A percentile compares a stretch with the other conserved stretches of the same genome.
Conservation (phyloP, 2,329 filamentous ascomycete genomes). For the Cercospora zeae-maydis region DNA sequence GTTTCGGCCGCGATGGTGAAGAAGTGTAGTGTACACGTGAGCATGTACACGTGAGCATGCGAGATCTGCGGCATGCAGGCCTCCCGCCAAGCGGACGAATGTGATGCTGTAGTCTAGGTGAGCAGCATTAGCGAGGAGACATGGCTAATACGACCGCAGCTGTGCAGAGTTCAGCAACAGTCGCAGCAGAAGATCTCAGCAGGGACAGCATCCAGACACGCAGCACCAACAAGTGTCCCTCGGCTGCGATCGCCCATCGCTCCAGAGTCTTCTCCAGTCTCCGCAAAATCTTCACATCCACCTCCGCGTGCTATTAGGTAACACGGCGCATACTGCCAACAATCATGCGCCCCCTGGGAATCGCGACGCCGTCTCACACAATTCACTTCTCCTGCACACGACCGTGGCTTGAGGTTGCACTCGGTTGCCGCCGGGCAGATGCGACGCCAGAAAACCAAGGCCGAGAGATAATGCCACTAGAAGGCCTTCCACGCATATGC, state of each 20-base stretch:
- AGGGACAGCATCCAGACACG: background rate
- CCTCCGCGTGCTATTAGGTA: conserved; percentile 4
- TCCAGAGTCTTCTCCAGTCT: conserved; percentile 50
- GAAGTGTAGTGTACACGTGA: background rate
- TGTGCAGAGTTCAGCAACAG: background rate
- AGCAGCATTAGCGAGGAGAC: background rate
- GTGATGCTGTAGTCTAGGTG: conserved; percentile 1
- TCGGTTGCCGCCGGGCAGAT: conserved; percentile 12
- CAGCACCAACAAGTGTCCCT: background rate
- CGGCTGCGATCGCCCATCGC: conserved; percentile 7
- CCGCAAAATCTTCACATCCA: conserved; percentile 5
- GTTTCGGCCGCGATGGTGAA: background rate
- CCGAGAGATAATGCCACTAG: conserved; percentile 10
- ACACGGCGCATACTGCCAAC: conserved; percentile 29
- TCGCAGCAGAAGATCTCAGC: background rate
- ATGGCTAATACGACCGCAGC: background rate
- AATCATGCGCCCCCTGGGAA: background rate
- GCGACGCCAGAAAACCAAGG: conserved; percentile 17
- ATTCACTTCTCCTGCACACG: background rate
- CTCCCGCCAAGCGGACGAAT: background rate
- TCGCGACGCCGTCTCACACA: background rate
- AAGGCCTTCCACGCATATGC: conserved; percentile 5
- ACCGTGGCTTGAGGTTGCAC: conserved; percentile 8
- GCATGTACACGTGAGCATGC: background rate
- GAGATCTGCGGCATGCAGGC: conserved; percentile 1